Conservation (phyloP, 129 eudicot species). For the Heracleum sosnowskyi region DNA sequence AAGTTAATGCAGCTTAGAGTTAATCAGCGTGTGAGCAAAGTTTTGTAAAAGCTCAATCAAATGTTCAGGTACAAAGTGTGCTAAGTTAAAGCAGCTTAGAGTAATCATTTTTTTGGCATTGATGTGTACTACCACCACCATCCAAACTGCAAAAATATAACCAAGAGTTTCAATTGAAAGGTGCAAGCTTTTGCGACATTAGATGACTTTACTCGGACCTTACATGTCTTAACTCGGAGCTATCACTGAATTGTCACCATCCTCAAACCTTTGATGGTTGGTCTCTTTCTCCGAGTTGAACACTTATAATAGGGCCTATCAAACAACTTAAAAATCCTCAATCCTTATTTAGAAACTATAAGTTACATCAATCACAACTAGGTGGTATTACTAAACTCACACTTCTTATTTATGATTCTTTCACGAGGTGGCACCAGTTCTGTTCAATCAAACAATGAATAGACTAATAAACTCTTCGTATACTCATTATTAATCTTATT, state of each 20-base stretch:
- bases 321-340: background rate
- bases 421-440: background rate
- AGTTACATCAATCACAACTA: background rate
- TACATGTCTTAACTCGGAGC: conserved; percentile 2
- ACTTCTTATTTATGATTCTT: background rate
- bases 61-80: background rate
- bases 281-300: background rate
- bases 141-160: background rate
- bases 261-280: background rate
- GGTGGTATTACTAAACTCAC: background rate
- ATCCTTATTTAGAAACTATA: background rate
- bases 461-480: background rate
- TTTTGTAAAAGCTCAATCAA: background rate
- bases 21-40: background rate
- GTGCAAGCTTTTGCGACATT: background rate
- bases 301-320: background rate
- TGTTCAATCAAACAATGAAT: background rate
- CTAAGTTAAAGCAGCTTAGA: background rate
- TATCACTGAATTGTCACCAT: background rate
- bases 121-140: background rate
- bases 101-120: background rate
- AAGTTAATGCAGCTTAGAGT: background rate
- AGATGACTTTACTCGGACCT: background rate
- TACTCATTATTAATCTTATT: background rate
- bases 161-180: background rate